Percentiles rank a stretch among this genome's conserved stretches.
Conservation (phyloP, 2,329 filamentous ascomycete genomes). For the Fusarium transvaalense region DNA sequence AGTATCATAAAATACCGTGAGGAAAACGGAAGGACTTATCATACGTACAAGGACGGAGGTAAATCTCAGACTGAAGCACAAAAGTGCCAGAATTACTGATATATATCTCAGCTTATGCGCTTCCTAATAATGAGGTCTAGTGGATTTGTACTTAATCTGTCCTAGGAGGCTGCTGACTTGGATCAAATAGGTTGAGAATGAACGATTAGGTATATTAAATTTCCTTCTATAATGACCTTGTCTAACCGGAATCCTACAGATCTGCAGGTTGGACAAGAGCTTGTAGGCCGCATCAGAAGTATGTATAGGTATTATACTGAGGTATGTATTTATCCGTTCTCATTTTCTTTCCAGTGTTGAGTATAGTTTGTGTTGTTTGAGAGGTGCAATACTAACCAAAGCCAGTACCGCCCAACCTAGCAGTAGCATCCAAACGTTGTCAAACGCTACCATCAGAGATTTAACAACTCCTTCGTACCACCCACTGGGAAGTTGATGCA, state of each 20-base stretch:
- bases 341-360: background rate
- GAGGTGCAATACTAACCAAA: conserved; percentile 7
- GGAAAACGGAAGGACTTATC: background rate
- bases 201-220: too few relatives aligned
- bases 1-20: conserved; percentile 3
- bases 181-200: too few relatives aligned
- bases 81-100: background rate
- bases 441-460: conserved; percentile 18
- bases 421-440: conserved; percentile 15
- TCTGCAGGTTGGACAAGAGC: too few relatives aligned
- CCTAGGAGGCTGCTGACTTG: too few relatives aligned
- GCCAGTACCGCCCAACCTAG: conserved; percentile 7
- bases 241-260: too few relatives aligned
- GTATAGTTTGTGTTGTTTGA: conserved; percentile 15
- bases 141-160: too few relatives aligned
- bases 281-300: too few relatives aligned
- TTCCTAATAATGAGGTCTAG: conserved; percentile 38
- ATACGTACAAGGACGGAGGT: too few relatives aligned
- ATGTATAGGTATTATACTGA: too few relatives aligned
- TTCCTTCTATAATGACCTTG: too few relatives aligned
- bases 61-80: too few relatives aligned
- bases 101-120: conserved; percentile 8
- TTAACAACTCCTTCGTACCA: conserved; percentile 19
- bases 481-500: background rate
- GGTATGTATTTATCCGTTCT: background rate